phyloP scores from a whole-genome alignment of 2,329 filamentous ascomycete species.

The Lachnellula hyalina region DNA sequence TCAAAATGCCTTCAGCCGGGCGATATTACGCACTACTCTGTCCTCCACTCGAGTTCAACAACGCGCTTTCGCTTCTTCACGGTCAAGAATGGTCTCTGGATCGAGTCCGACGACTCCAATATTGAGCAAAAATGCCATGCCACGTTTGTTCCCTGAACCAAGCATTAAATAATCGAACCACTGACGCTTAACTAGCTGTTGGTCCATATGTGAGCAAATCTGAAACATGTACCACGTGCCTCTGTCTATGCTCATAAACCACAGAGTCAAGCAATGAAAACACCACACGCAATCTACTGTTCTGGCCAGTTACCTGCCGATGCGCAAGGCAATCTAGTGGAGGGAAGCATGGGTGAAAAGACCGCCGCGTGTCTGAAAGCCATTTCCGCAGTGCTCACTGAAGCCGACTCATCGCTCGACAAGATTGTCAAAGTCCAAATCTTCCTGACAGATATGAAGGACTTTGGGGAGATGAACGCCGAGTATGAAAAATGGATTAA shows the following conservation, averaged over 20 bases:
- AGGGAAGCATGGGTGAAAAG: conserved; percentile 59
- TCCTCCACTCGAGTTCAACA: background rate
- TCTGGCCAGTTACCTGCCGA: conserved; percentile 44
- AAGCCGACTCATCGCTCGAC: conserved; percentile 70
- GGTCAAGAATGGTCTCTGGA: background rate
- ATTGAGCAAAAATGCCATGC: conserved; percentile 53
- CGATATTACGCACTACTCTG: background rate
- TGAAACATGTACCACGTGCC: background rate
- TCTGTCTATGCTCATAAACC: conserved; percentile 12
- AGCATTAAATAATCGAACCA: background rate
- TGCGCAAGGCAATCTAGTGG: conserved; percentile 27
- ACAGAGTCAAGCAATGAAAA: conserved; percentile 63
- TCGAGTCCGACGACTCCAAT: conserved; percentile 34
- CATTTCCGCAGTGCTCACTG: conserved; percentile 75
- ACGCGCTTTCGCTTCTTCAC: background rate
- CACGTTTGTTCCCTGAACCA: conserved; percentile 30
- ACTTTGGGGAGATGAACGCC: conserved; percentile 83
- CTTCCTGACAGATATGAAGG: conserved; percentile 85
- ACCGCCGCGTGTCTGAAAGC: conserved; percentile 65
- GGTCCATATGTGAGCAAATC: conserved; percentile 53
- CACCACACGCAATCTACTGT: conserved; percentile 59
- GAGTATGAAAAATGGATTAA: conserved; percentile 80
- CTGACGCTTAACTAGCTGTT: conserved; percentile 40
- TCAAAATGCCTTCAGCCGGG: background rate
- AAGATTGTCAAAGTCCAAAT: conserved; percentile 89